Evolutionary conservation across 192 early-diverging fungal genomes (phyloP).

Genomic region (Chytriomyces confervae): DNA sequence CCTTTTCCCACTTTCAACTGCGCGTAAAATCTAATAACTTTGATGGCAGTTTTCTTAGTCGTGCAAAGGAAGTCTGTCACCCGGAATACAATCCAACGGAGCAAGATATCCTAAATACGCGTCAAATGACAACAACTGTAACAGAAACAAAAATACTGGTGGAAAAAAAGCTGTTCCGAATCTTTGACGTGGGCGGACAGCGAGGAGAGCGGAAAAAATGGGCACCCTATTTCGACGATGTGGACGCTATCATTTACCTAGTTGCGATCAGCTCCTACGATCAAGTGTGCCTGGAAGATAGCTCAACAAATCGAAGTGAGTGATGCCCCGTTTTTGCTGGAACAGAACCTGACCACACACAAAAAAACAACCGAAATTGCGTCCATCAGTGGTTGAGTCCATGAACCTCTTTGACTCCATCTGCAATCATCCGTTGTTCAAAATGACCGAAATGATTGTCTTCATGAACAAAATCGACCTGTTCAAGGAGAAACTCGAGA

Average conservation of each 20-base stretch:
- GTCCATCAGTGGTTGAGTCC: slow-evolving; percentile 44
- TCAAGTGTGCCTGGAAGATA: slow-evolving; percentile 65
- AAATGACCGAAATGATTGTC: slow-evolving; percentile 61
- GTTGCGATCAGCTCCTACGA: slow-evolving; percentile 66
- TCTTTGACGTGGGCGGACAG: slow-evolving; percentile 73
- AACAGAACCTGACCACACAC: neutral
- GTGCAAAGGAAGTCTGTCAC: slow-evolving; percentile 70
- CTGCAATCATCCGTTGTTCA: slow-evolving; percentile 53
- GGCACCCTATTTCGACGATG: slow-evolving; percentile 72
- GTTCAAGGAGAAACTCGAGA: slow-evolving; percentile 59
- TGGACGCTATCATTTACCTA: slow-evolving; percentile 68
- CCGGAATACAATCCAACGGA: slow-evolving; percentile 66
- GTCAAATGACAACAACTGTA: slow-evolving; percentile 73
- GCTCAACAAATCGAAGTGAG: slow-evolving; percentile 56
- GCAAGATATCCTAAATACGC: slow-evolving; percentile 72
- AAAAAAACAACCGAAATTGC: neutral
- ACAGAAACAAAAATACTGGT: slow-evolving; percentile 71
- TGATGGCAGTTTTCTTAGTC: slow-evolving; percentile 82
- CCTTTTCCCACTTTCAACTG: slow-evolving; percentile 26
- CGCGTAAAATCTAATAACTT: slow-evolving; percentile 4
- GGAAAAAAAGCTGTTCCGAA: slow-evolving; percentile 53
- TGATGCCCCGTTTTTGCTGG: neutral
- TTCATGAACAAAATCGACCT: slow-evolving; percentile 75
- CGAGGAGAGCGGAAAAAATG: slow-evolving; percentile 66
- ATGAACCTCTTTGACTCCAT: slow-evolving; percentile 48